phyloP scores from a whole-genome alignment of 176 grass and related monocot genomes.

The Otatea glauca region DNA sequence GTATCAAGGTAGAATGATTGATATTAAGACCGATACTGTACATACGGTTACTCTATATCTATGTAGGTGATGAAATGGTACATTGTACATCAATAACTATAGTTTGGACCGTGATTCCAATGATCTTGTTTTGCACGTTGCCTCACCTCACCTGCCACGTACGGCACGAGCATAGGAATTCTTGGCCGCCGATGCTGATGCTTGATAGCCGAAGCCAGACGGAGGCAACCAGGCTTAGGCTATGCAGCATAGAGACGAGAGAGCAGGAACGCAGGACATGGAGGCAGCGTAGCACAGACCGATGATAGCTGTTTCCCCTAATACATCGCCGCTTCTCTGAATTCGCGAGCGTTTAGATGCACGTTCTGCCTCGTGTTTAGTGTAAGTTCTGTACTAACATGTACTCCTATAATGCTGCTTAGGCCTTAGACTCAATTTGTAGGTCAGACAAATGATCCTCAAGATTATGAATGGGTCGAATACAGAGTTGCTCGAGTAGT shows the following conservation, averaged over 20 bases:
- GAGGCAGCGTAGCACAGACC: constrained; percentile 16
- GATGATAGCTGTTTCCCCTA: constrained; percentile 26
- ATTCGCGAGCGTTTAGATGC: constrained; percentile 34
- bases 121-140: not conserved
- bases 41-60: too few species aligned
- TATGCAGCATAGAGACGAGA: constrained; percentile 28
- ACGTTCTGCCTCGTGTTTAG: constrained; percentile 46
- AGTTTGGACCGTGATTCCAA: not conserved
- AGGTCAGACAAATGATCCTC: not conserved
- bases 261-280: constrained; percentile 23
- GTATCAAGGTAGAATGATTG: too few species aligned
- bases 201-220: not conserved
- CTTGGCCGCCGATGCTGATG: not conserved
- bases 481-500: not conserved
- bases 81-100: too few species aligned
- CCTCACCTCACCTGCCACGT: not conserved
- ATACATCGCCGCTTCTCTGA: not conserved
- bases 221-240: not conserved
- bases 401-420: not conserved
- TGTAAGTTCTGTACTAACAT: not conserved
- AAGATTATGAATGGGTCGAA: not conserved
- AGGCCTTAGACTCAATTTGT: not conserved
- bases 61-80: too few species aligned
- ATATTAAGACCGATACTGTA: too few species aligned
- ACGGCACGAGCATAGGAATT: constrained; percentile 4